A percentile compares a stretch with the other conserved stretches of the same genome.
These are phyloP conservation scores for Fusarium torreyae DNA, from an alignment of 2,329 filamentous ascomycete genomes.

Conservation along the genomic window DNA sequence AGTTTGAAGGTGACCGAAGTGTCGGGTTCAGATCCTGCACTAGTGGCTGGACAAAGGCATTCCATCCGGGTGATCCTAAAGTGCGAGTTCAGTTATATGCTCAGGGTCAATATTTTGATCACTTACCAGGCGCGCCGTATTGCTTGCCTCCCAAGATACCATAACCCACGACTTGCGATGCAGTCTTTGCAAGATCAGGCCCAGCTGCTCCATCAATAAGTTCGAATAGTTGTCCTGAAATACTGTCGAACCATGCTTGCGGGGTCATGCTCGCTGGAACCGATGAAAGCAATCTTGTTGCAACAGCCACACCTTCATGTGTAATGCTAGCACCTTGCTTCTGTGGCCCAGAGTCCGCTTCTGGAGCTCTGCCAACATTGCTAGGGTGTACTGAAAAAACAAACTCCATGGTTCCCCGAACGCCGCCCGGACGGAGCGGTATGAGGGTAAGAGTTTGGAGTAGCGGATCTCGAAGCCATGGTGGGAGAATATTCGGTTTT, in stretches of 20 bases:
- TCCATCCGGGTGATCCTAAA: constrained; percentile 72
- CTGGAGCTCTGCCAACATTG: constrained; percentile 58
- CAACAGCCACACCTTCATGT: constrained; percentile 76
- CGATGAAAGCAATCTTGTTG: constrained; percentile 72
- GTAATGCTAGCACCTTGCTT: constrained; percentile 76
- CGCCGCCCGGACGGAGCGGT: constrained; percentile 74
- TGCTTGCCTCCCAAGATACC: constrained; percentile 76
- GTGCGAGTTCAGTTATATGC: background rate
- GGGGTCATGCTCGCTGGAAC: constrained; percentile 69
- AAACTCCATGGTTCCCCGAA: constrained; percentile 79
- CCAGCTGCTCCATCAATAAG: constrained; percentile 71
- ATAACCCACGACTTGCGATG: constrained; percentile 62
- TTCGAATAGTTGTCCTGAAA: constrained; percentile 72
- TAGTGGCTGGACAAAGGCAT: constrained; percentile 72
- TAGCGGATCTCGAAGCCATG: constrained; percentile 72
- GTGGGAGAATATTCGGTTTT: constrained; percentile 71
- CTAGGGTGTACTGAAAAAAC: constrained; percentile 78
- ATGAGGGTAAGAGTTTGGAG: constrained; percentile 71
- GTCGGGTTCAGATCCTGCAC: constrained; percentile 66
- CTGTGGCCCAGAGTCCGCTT: constrained; percentile 60
- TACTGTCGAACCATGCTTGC: constrained; percentile 71
- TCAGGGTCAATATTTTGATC: background rate
- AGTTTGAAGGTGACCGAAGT: constrained; percentile 26
- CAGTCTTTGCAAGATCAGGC: constrained; percentile 54
- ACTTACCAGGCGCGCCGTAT: constrained; percentile 72